Percentiles rank a stretch among this genome's conserved stretches.
phyloP scores from a whole-genome alignment of 768 basidiomycete species.

The Floccularia luteovirens region DNA sequence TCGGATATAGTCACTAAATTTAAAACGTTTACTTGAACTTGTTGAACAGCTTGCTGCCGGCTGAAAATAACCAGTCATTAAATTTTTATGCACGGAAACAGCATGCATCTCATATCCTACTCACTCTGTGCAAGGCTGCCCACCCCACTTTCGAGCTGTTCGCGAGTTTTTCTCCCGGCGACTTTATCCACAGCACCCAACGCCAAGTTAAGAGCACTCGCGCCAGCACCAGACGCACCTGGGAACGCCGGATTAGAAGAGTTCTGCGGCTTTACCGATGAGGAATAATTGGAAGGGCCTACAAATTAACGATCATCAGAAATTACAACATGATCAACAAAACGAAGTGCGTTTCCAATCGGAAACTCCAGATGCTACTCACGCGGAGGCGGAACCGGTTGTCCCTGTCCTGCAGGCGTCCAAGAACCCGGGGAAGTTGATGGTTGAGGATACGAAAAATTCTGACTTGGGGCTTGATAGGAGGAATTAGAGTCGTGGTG shows the following conservation, averaged over 20 bases:
- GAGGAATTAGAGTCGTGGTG: constrained; percentile 3
- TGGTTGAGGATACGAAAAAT: constrained; percentile 10
- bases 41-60: constrained; percentile 35
- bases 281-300: constrained; percentile 16
- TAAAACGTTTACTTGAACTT: constrained; percentile 28
- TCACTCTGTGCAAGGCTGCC: constrained; percentile 43
- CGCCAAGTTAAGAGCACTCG: constrained; percentile 32
- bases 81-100: constrained; percentile 1
- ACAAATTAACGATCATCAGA: too few relatives aligned
- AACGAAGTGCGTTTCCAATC: too few relatives aligned
- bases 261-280: constrained; percentile 13
- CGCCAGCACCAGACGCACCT: constrained; percentile 13
- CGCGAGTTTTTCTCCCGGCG: constrained; percentile 41
- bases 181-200: constrained; percentile 46
- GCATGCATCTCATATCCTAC: constrained; percentile 16
- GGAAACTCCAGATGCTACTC: too few relatives aligned
- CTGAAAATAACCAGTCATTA: constrained; percentile 14
- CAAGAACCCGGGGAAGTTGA: constrained; percentile 11
- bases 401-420: constrained; percentile 13
- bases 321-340: too few relatives aligned
- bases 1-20: not conserved
- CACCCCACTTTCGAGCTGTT: constrained; percentile 40
- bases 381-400: constrained; percentile 14
- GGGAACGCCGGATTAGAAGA: constrained; percentile 19
- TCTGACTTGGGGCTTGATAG: constrained; percentile 6